Base-by-base conservation (phyloP, 768 basidiomycete genomes). In the Pleurotus sapidus region DNA sequence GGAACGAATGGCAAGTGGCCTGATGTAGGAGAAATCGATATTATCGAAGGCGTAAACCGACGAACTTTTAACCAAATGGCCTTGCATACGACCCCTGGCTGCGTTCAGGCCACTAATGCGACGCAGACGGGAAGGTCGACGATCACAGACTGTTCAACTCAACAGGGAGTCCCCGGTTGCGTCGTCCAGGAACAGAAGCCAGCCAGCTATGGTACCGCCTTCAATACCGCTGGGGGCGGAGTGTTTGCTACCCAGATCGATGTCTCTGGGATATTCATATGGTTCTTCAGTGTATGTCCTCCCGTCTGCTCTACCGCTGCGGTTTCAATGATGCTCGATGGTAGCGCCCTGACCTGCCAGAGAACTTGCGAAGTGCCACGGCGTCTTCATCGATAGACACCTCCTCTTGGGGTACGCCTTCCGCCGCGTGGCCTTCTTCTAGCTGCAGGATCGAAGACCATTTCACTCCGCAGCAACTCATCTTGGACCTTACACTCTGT, bases 31-130 rank as follows among this genome's bases (percentile, higher is more conserved):
- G 80, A 82, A 66, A 81, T 82, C 37, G 81, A 82, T 63, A 89
- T 91, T 30, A 84, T 95, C 56, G 94, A 95, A 69, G 89, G 84
- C 8, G 90, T 95, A 60, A 95, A 96, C 70, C 63, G 80, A 50
- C 82, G 86, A 70, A 70, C 73, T 6, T 72, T 77, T 60, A 92
- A 92, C 62, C 90, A 91, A 66, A 83, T 89, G 72, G 82, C 92
- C 0, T 71, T 95, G n/a, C 93, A 95, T 66, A 88, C 91, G 0
- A 77, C 67, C 0, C 66, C 65, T 3, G 78, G 78, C 3, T 81
- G 78, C 61, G 60, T 65, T 9, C 74, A 75, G 48, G 60, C 60
- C 30, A 64, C 65, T 42, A 76, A 67, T 59, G 69, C 66, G 59
- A 74, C 63, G 49, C 68, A 83, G 76, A 71, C 79, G 14, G 87